Conservation (phyloP, 2,329 filamentous ascomycete genomes). For the Penicillium sp. region DNA sequence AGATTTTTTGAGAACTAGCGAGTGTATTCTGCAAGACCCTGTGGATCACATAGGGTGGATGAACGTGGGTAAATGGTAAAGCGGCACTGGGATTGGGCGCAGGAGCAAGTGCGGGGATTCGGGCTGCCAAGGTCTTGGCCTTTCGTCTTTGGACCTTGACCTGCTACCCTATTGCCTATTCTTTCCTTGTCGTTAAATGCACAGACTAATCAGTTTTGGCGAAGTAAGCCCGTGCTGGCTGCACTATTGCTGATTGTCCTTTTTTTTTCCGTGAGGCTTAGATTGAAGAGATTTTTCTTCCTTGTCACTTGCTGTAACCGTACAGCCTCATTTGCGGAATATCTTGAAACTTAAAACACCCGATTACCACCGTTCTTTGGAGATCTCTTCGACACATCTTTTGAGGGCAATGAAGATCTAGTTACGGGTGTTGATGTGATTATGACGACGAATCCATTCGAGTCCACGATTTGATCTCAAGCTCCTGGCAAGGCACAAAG, state of each 20-base stretch:
- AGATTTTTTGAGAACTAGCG: background rate
- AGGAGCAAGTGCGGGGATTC: too few species aligned
- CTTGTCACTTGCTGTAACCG: background rate
- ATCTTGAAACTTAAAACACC: background rate
- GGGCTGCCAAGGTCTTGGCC: background rate
- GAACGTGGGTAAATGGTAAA: too few species aligned
- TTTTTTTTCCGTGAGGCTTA: conserved; percentile 1
- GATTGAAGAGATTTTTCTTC: background rate
- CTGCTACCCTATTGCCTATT: background rate
- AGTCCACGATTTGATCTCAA: background rate
- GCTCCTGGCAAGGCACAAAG: background rate
- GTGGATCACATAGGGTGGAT: background rate
- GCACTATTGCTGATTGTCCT: conserved; percentile 1
- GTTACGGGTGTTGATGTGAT: background rate
- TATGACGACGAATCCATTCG: background rate
- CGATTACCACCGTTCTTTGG: background rate
- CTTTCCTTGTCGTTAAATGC: background rate
- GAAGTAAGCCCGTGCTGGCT: conserved; percentile 3
- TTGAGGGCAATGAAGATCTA: background rate
- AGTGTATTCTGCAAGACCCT: background rate
- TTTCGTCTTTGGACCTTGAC: background rate
- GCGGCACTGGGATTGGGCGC: too few species aligned
- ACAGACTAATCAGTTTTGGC: conserved; percentile 6
- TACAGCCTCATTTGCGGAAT: too few species aligned
- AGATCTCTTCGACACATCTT: background rate